These are phyloP conservation scores for Rhipidocladum racemiflorum DNA, from an alignment of 176 grass and related monocot genomes.

Conservation along the genomic window DNA sequence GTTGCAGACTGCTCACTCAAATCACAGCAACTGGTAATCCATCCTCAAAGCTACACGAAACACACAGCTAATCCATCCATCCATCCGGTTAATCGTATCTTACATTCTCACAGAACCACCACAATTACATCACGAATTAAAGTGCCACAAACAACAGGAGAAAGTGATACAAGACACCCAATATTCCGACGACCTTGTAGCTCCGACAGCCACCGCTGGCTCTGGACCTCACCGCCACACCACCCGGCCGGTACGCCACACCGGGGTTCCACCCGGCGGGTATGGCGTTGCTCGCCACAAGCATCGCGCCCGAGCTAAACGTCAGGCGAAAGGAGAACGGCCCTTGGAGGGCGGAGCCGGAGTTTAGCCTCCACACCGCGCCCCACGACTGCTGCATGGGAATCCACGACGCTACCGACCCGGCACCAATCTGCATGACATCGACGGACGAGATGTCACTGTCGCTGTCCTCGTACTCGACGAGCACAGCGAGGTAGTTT, in stretches of 20 bases:
- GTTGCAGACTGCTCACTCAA: background rate
- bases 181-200: background rate
- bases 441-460: constrained; percentile 60
- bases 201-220: background rate
- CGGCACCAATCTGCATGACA: constrained; percentile 33
- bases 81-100: background rate
- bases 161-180: background rate
- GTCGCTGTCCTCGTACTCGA: constrained; percentile 65
- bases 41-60: constrained; percentile 13
- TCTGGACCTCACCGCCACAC: constrained; percentile 31
- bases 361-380: constrained; percentile 52
- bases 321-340: constrained; percentile 50
- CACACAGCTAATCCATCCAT: constrained; percentile 6
- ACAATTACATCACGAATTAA: background rate
- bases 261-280: constrained; percentile 42
- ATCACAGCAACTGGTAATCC: background rate
- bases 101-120: background rate
- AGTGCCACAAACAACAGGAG: constrained; percentile 21
- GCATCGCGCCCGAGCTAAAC: constrained; percentile 38
- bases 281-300: constrained; percentile 46
- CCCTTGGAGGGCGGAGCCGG: constrained; percentile 32
- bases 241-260: constrained; percentile 29
- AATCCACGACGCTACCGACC: constrained; percentile 5
- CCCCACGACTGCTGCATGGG: constrained; percentile 67
- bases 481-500: constrained; percentile 68